phyloP scores from a whole-genome alignment of 2,329 filamentous ascomycete species.

The Botrytis porri region DNA sequence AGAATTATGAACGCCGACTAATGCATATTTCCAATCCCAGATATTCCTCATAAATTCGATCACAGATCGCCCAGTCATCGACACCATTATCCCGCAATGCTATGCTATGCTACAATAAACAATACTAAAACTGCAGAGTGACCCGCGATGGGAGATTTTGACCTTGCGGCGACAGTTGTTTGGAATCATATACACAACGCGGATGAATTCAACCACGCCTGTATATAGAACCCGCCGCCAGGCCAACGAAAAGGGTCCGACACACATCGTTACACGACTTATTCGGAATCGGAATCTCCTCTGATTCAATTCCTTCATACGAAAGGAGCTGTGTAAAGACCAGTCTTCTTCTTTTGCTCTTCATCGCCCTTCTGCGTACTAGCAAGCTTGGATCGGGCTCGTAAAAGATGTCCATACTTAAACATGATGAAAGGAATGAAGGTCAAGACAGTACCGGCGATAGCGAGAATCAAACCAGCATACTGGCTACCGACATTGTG shows the following conservation, averaged over 20 bases:
- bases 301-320: background rate
- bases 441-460: slow-evolving; percentile 10
- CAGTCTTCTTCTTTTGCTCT: slow-evolving; percentile 3
- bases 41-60: slow-evolving; percentile 3
- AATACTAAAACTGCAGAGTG: slow-evolving; percentile 1
- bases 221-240: background rate
- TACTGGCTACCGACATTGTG: slow-evolving; percentile 20
- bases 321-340: slow-evolving; percentile 3
- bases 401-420: slow-evolving; percentile 16
- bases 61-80: background rate
- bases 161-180: too few relatives aligned
- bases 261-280: background rate
- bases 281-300: too few relatives aligned
- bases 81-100: slow-evolving; percentile 1
- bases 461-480: slow-evolving; percentile 16
- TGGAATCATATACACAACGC: background rate
- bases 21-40: slow-evolving; percentile 6
- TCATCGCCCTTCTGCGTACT: slow-evolving; percentile 1
- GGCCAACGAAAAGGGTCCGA: background rate
- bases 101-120: slow-evolving; percentile 9
- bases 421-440: slow-evolving; percentile 18
- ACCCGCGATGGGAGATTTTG: background rate
- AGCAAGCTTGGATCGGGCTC: slow-evolving; percentile 52
- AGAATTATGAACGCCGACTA: slow-evolving; percentile 2
- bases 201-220: background rate